A percentile compares a stretch with the other conserved stretches of the same genome.
Evolutionary conservation across 164 flowering plant genomes (phyloP).

Genomic region (Annona cherimola): DNA sequence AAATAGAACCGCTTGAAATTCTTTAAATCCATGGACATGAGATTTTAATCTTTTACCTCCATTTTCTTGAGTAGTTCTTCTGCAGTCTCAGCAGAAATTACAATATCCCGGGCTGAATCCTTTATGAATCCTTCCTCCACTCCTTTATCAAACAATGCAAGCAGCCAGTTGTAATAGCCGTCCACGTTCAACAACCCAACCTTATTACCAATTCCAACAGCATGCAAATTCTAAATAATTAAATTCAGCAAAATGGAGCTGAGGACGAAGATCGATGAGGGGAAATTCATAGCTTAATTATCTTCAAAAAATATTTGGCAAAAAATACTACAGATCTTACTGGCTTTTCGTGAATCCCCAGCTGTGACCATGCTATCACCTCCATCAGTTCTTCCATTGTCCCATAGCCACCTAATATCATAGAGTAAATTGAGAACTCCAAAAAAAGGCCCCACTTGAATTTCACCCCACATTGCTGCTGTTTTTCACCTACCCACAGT

Average conservation of each 20-base stretch:
- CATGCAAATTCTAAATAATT: neutral
- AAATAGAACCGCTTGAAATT: too few relatives aligned
- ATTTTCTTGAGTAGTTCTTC: constrained; percentile 32
- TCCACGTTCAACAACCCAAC: constrained; percentile 46
- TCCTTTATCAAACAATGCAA: constrained; percentile 43
- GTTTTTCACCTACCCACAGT: neutral
- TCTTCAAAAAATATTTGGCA: neutral
- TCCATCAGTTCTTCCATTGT: constrained; percentile 42
- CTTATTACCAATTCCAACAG: constrained; percentile 13
- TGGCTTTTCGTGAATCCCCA: constrained; percentile 36
- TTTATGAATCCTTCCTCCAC: constrained; percentile 51
- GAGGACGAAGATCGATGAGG: too few relatives aligned
- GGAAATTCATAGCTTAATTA: too few relatives aligned
- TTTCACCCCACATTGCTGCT: neutral
- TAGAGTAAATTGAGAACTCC: neutral
- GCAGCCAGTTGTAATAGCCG: constrained; percentile 47
- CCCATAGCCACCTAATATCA: constrained; percentile 32
- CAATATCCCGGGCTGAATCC: constrained; percentile 29
- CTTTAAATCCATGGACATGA: too few relatives aligned
- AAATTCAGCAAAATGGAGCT: neutral
- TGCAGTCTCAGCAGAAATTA: constrained; percentile 34
- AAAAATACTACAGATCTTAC: constrained; percentile 17
- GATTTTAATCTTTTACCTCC: constrained; percentile 25
- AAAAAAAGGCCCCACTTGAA: constrained; percentile 9
- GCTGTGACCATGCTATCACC: constrained; percentile 44